These are phyloP conservation scores for Chrysanthemum makinoi DNA, from an alignment of 129 eudicot species.

Conservation along the genomic window DNA sequence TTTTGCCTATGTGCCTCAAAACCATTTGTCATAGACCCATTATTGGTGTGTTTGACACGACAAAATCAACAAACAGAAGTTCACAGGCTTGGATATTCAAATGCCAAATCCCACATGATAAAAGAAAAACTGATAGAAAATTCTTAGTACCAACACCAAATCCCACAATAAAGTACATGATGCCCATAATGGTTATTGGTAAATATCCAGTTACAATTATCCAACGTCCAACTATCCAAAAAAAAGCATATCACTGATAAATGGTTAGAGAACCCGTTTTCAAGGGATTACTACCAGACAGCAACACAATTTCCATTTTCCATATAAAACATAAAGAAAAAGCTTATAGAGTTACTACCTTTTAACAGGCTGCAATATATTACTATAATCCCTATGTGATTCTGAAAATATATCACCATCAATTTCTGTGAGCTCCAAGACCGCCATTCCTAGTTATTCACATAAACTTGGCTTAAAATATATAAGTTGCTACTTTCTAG, in stretches of 20 bases:
- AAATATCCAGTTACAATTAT: not conserved
- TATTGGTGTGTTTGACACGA: too few relatives aligned
- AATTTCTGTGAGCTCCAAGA: not conserved
- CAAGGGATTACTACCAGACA: not conserved
- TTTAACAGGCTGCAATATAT: not conserved
- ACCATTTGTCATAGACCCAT: too few relatives aligned
- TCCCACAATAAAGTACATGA: not conserved
- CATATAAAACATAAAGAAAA: not conserved
- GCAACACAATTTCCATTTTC: not conserved
- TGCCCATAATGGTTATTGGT: not conserved
- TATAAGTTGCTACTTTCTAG: constrained; percentile 1
- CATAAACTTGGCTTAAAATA: constrained; percentile 12
- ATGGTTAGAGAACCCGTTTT: not conserved
- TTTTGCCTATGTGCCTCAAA: too few relatives aligned
- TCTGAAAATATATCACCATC: not conserved
- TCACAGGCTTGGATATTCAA: too few relatives aligned
- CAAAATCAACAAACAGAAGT: too few relatives aligned
- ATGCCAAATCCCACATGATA: too few relatives aligned
- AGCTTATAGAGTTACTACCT: not conserved
- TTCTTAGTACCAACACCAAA: not conserved
- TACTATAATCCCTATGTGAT: not conserved
- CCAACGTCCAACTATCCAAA: not conserved
- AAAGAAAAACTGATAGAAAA: not conserved
- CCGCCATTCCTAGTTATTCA: constrained; percentile 8
- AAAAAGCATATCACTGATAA: not conserved